These are phyloP conservation scores for Zymoseptoria ardabiliae DNA, from an alignment of 2,329 filamentous ascomycete genomes.

Conservation along the genomic window DNA sequence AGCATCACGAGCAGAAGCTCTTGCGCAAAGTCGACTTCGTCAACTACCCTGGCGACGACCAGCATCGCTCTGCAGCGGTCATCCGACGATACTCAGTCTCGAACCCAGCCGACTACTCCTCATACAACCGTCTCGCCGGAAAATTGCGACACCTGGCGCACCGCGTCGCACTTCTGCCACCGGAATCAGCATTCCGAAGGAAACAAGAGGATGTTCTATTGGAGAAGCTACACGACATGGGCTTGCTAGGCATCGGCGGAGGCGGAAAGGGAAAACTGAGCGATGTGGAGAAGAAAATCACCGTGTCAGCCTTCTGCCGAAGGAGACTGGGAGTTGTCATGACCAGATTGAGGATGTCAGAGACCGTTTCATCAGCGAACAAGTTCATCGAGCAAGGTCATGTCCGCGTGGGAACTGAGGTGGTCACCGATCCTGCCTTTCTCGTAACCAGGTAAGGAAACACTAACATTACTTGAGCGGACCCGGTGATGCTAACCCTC, in stretches of 20 bases:
- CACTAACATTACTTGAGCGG: not conserved
- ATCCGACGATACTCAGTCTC: constrained; percentile 85
- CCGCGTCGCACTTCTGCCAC: constrained; percentile 70
- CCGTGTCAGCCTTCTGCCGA: constrained; percentile 81
- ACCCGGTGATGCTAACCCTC: constrained; percentile 3
- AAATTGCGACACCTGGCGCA: constrained; percentile 87
- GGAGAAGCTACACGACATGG: constrained; percentile 90
- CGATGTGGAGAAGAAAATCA: constrained; percentile 75
- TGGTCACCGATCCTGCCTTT: constrained; percentile 83
- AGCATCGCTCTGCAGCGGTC: constrained; percentile 75
- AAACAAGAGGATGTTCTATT: constrained; percentile 83
- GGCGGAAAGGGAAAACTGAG: constrained; percentile 53
- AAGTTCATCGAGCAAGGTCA: constrained; percentile 93
- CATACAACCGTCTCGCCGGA: constrained; percentile 41
- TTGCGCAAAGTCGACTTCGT: constrained; percentile 89
- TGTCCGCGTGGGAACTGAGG: constrained; percentile 82
- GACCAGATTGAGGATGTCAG: constrained; percentile 84
- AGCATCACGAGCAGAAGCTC: constrained; percentile 94
- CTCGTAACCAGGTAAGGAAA: constrained; percentile 58
- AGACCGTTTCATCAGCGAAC: constrained; percentile 70
- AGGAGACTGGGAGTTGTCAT: constrained; percentile 81
- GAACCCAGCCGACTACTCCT: constrained; percentile 75
- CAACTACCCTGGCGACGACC: constrained; percentile 71
- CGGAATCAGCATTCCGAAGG: constrained; percentile 67
- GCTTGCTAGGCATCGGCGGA: constrained; percentile 66